Percentiles rank a stretch among this genome's conserved stretches.
phyloP scores from a whole-genome alignment of 1,284 basidiomycete species.

The Leccinum angustisporum region DNA sequence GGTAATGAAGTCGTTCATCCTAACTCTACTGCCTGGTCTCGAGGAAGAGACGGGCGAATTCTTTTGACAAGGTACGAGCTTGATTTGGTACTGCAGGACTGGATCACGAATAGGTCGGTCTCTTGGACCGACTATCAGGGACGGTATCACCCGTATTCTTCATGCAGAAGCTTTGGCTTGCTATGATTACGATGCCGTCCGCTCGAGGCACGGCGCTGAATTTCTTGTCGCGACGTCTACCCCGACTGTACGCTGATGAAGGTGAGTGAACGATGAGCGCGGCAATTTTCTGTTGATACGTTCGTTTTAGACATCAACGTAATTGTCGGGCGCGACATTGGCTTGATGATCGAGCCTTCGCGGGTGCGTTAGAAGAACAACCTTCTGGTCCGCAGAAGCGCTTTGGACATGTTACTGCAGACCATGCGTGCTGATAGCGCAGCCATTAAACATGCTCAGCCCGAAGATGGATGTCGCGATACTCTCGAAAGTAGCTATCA shows the following conservation, averaged over 20 bases:
- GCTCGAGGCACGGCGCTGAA: conserved; percentile 87
- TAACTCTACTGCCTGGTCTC: conserved; percentile 89
- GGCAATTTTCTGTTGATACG: conserved; percentile 6
- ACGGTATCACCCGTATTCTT: conserved; percentile 88
- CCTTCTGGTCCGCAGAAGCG: conserved; percentile 79
- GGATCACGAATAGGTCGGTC: conserved; percentile 55
- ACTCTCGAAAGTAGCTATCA: conserved; percentile 75
- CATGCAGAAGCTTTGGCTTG: conserved; percentile 92
- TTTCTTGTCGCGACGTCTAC: conserved; percentile 80
- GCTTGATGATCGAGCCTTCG: conserved; percentile 92
- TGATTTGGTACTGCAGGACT: conserved; percentile 7
- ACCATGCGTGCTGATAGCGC: conserved; percentile 73
- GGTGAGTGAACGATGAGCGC: conserved; percentile 41
- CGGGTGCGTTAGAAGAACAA: conserved; percentile 91
- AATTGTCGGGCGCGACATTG: conserved; percentile 84
- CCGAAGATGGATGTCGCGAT: conserved; percentile 63
- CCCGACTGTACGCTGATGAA: conserved; percentile 66
- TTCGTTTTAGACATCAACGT: conserved; percentile 59
- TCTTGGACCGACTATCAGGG: conserved; percentile 82
- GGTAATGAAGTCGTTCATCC: conserved; percentile 89
- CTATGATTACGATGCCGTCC: conserved; percentile 87
- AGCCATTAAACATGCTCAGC: conserved; percentile 63
- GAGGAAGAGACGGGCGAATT: conserved; percentile 97
- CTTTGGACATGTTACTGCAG: conserved; percentile 79
- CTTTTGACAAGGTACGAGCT: conserved; percentile 79